A percentile compares a stretch with the other conserved stretches of the same genome.
Conservation (phyloP, 305 asterid genomes). For the Solanum hybrid region DNA sequence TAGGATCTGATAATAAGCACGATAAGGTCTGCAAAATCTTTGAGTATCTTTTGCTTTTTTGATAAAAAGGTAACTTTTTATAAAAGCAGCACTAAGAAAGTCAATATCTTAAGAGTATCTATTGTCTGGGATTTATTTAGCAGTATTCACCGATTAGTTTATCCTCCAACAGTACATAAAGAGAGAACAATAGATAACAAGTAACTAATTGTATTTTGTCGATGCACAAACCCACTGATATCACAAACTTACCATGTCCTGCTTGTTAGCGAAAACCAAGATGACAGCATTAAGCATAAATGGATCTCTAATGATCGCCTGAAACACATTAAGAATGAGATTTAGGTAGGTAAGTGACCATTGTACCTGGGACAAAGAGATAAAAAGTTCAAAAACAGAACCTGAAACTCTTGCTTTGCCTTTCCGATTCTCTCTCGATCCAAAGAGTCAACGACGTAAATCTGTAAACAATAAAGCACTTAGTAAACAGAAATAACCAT, state of each 20-base stretch:
- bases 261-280: constrained; percentile 96
- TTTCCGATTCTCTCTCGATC: constrained; percentile 87
- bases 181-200: neutral
- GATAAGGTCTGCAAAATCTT: neutral
- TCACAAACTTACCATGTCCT: constrained; percentile 73
- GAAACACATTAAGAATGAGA: constrained; percentile 14
- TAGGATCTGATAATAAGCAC: neutral
- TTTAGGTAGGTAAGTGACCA: neutral
- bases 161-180: neutral
- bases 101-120: neutral
- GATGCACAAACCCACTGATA: neutral
- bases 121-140: neutral
- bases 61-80: neutral
- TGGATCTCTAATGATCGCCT: constrained; percentile 91
- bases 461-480: constrained; percentile 27
- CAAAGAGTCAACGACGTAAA: constrained; percentile 94
- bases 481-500: neutral
- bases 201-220: neutral
- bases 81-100: neutral
- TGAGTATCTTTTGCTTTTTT: neutral
- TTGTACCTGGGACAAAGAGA: constrained; percentile 5
- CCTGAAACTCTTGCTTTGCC: constrained; percentile 98
- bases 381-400: constrained; percentile 21
- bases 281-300: constrained; percentile 95
- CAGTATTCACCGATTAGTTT: neutral